Evolutionary conservation across 805 yeast species (phyloP), one percentile per base, ranked within the genome.

Genomic region (Ogataea parapolymorpha): DNA sequence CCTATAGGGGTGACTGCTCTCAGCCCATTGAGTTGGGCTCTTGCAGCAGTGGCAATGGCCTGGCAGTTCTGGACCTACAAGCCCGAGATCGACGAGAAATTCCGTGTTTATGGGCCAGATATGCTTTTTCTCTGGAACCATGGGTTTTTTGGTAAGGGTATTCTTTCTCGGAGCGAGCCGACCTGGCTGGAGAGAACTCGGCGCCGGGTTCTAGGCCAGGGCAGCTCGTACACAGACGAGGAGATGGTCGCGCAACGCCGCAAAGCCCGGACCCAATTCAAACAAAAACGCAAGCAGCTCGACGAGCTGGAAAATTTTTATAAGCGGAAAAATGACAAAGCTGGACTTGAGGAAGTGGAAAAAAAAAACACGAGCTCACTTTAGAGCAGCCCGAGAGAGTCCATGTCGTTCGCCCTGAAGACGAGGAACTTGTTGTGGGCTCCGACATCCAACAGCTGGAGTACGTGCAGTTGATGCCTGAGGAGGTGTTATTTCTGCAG

Each of bases 131-230:
- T 93, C 2, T 93, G 98, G 98, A 63, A 70, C 13, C 74, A 74
- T 51, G 99, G 99, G 1, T 93, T 89, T 57, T 93, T 88, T 58
- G 99, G 99, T 6, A 93, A 91, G 56, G 99, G 98, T 2, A 75
- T 77, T 2, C 66, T 89, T 32, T 85, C 96, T 26, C 70, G 99
- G 48, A 84, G 95, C 42, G 97, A 93, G 57, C 96, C 99, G 0
- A 78, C 96, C 0, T 93, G 98, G 97, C 62, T 58, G 32, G 69
- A 67, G n/a, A 70, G 97, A 39, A 79, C 87, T 1, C 62, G 66
- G 24, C 68, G 80, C 34, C 61, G 87, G 30, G 63, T 85, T 18
- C 55, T 48, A 49, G 34, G 49, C 17, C 52, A 41, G 31, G 53
- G 33, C 30, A 52, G 26, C 36, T 59, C 42, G 33, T 54, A 65